Conservation (phyloP, 148 eudicot genomes). For the Drosera capensis region DNA sequence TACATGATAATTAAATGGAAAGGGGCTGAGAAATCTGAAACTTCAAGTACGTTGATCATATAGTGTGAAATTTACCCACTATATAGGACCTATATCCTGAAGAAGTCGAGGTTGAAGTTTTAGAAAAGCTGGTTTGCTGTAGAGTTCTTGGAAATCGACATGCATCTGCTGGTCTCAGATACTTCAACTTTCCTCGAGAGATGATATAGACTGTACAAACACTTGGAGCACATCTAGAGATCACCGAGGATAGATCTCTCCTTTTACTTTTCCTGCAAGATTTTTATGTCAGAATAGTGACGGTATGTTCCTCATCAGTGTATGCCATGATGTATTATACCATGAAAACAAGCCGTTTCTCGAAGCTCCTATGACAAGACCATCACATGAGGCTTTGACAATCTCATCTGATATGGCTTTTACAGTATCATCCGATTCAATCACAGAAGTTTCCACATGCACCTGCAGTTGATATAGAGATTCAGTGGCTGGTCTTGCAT, state of each 20-base stretch:
- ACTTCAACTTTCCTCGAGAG: constrained; percentile 64
- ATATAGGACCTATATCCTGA: constrained; percentile 39
- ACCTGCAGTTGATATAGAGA: constrained; percentile 25
- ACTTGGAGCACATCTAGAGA: constrained; percentile 49
- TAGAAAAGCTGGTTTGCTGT: constrained; percentile 32
- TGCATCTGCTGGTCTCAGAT: constrained; percentile 50
- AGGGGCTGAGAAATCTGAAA: no score
- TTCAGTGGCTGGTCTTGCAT: not conserved
- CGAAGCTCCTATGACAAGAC: constrained; percentile 80
- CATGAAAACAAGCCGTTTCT: constrained; percentile 64
- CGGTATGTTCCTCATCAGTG: not conserved
- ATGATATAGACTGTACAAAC: constrained; percentile 80
- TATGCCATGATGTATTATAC: constrained; percentile 13
- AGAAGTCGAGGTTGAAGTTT: constrained; percentile 34
- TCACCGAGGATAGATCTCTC: constrained; percentile 37
- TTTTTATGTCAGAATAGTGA: not conserved
- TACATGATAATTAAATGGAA: no score
- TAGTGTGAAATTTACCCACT: constrained; percentile 13
- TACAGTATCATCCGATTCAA: constrained; percentile 61
- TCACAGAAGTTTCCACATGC: constrained; percentile 44
- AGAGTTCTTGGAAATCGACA: constrained; percentile 17
- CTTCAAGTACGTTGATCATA: not conserved
- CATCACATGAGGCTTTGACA: constrained; percentile 18
- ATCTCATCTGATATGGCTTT: constrained; percentile 37
- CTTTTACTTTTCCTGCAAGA: constrained; percentile 36